These are phyloP conservation scores for Metschnikowia dekortorum DNA, from an alignment of 805 yeast genomes.

Conservation along the genomic window DNA sequence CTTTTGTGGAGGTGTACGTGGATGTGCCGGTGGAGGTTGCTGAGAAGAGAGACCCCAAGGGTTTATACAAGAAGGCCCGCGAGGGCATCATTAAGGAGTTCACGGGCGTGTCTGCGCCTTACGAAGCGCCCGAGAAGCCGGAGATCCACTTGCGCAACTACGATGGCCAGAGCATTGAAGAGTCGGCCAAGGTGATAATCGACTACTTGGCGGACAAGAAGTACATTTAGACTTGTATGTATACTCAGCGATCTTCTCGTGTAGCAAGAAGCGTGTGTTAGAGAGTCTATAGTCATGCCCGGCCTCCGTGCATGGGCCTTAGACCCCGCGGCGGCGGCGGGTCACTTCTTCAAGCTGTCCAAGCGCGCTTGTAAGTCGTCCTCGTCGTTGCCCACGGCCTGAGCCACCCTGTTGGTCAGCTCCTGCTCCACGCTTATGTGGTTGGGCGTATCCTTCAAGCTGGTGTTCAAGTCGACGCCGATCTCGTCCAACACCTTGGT, in stretches of 20 bases:
- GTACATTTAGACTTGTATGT: slow-evolving; percentile 20
- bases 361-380: slow-evolving; percentile 88
- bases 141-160: slow-evolving; percentile 80
- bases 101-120: slow-evolving; percentile 94
- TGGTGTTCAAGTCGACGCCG: slow-evolving; percentile 73
- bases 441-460: slow-evolving; percentile 44
- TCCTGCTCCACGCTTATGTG: slow-evolving; percentile 24
- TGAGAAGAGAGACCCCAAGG: slow-evolving; percentile 96
- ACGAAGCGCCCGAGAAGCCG: slow-evolving; percentile 84
- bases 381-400: slow-evolving; percentile 58
- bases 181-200: slow-evolving; percentile 69
- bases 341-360: slow-evolving; percentile 60
- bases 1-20: slow-evolving; percentile 86
- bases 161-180: slow-evolving; percentile 62
- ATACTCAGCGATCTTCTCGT: too few relatives aligned
- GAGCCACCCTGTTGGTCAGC: slow-evolving; percentile 40
- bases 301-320: too few relatives aligned
- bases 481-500: slow-evolving; percentile 91
- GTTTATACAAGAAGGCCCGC: slow-evolving; percentile 93
- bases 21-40: slow-evolving; percentile 94
- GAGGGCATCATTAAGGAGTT: slow-evolving; percentile 91
- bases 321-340: too few relatives aligned
- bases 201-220: slow-evolving; percentile 59
- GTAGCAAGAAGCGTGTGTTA: background rate
- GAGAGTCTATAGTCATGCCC: too few relatives aligned